Percentiles rank a stretch among this genome's conserved stretches.
Evolutionary conservation across 2,329 filamentous ascomycete species (phyloP).

Genomic region (Eutypella sp.): DNA sequence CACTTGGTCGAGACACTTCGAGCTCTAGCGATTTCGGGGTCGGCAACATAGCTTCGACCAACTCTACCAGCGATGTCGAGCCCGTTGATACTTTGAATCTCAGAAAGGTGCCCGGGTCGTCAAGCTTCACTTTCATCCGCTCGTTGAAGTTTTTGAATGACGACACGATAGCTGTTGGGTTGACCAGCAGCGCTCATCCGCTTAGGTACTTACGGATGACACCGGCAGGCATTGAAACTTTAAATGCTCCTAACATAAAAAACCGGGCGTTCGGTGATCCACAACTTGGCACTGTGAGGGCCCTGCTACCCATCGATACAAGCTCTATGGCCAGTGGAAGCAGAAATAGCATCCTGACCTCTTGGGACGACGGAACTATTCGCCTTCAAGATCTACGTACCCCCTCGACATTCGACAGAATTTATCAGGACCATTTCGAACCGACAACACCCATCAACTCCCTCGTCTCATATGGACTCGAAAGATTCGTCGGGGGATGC

Average conservation of each 20-base stretch:
- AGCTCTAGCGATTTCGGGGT: constrained; percentile 2
- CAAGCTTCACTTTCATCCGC: constrained; percentile 24
- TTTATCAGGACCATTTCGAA: constrained; percentile 51
- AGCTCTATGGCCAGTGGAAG: constrained; percentile 27
- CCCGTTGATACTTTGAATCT: constrained; percentile 17
- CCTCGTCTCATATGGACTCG: constrained; percentile 44
- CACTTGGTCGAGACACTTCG: constrained; percentile 12
- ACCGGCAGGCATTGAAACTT: constrained; percentile 38
- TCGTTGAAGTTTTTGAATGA: constrained; percentile 41
- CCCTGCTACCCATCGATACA: constrained; percentile 40
- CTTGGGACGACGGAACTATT: constrained; percentile 50
- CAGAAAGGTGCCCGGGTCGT: constrained; percentile 7
- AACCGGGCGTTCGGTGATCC: constrained; percentile 19
- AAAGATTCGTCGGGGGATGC: constrained; percentile 47
- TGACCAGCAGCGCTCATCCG: constrained; percentile 37
- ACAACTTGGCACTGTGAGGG: constrained; percentile 33
- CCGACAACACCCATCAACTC: constrained; percentile 40
- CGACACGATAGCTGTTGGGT: constrained; percentile 39
- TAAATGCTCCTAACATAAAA: constrained; percentile 31
- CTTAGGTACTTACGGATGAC: constrained; percentile 42
- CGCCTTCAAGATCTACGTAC: constrained; percentile 48
- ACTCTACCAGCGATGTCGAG: constrained; percentile 8
- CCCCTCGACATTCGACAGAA: constrained; percentile 38
- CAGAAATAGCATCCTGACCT: constrained; percentile 40
- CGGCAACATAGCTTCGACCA: constrained; percentile 6